Conservation (phyloP, 2,329 filamentous ascomycete species). For the Akanthomyces lecanii region DNA sequence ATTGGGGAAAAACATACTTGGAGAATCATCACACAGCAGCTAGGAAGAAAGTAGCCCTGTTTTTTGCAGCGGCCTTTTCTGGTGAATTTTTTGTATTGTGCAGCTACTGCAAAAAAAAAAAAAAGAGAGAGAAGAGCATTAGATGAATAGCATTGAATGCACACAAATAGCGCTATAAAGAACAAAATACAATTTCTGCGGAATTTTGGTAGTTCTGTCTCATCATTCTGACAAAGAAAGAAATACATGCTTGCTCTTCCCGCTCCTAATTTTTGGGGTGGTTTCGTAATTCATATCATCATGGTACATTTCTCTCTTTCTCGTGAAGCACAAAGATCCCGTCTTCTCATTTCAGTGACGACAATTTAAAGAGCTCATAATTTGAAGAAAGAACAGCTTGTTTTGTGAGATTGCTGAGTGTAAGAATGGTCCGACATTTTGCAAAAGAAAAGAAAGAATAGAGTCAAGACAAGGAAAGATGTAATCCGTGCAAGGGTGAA, state of each 20-base stretch:
- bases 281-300: neutral
- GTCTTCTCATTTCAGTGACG: neutral
- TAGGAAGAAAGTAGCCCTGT: too few species aligned
- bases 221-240: neutral
- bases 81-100: too few species aligned
- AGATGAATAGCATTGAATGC: neutral
- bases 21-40: too few species aligned
- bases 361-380: neutral
- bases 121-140: too few species aligned
- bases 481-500: too few species aligned
- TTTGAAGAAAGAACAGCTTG: neutral
- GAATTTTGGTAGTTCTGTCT: neutral
- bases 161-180: neutral
- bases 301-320: neutral
- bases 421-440: constrained; percentile 12
- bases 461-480: neutral
- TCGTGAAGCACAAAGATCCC: neutral
- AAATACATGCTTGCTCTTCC: neutral
- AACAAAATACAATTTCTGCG: neutral
- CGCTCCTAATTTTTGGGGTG: neutral
- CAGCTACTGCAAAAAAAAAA: too few species aligned
- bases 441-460: neutral
- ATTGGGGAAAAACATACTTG: neutral
- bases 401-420: neutral
- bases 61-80: too few species aligned